phyloP scores from a whole-genome alignment of 108 stramenopile species.

The Cyclotella cryptica region DNA sequence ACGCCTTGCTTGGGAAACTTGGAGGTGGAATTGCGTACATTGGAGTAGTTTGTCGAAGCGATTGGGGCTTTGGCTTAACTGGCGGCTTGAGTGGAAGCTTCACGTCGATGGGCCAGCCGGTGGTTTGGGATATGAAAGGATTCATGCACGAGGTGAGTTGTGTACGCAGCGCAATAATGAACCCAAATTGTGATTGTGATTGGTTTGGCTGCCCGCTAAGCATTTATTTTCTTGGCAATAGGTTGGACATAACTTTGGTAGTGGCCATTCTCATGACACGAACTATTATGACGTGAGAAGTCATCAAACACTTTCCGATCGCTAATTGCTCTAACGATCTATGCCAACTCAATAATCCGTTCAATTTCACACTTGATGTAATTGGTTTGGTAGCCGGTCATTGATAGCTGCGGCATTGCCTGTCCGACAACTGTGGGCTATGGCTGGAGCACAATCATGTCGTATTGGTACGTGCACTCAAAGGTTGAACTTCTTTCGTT shows the following conservation, averaged over 20 bases:
- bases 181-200: background rate
- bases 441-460: constrained; percentile 23
- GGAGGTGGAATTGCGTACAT: constrained; percentile 34
- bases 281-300: background rate
- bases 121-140: constrained; percentile 34
- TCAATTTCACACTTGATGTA: background rate
- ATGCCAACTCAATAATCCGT: background rate
- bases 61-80: constrained; percentile 16
- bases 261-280: constrained; percentile 9
- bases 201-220: background rate
- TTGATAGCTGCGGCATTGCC: constrained; percentile 17
- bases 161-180: background rate
- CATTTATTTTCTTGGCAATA: background rate
- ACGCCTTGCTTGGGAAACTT: constrained; percentile 8
- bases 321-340: background rate
- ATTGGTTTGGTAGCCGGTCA: background rate
- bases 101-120: background rate
- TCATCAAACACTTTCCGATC: background rate
- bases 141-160: constrained; percentile 27
- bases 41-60: constrained; percentile 14
- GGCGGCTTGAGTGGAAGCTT: constrained; percentile 10
- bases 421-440: background rate
- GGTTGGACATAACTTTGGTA: constrained; percentile 22
- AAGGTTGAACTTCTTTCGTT: too few relatives aligned
- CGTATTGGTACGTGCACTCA: background rate